A percentile compares a stretch with the other conserved stretches of the same genome.
phyloP scores from a whole-genome alignment of 1,284 basidiomycete species.

The Microbotryum intermedium region DNA sequence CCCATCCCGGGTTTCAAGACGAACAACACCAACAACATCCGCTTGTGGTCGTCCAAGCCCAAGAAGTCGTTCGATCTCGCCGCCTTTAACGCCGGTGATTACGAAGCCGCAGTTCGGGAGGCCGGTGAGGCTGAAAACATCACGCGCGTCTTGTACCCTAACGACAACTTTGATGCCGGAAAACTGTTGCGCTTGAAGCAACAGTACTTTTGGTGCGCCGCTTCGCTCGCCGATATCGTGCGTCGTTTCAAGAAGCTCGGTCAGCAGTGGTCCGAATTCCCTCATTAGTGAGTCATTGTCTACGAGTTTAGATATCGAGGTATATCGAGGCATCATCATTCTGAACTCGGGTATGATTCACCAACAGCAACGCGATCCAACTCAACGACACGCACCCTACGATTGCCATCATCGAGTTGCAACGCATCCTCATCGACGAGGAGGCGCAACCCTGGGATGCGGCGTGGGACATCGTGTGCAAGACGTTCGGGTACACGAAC shows the following conservation, averaged over 20 bases:
- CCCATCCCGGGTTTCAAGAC: slow-evolving; percentile 68
- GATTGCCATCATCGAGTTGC: slow-evolving; percentile 83
- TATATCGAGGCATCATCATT: not conserved
- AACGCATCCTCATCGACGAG: slow-evolving; percentile 75
- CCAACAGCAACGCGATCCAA: slow-evolving; percentile 61
- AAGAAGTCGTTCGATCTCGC: slow-evolving; percentile 86
- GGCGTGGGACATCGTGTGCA: slow-evolving; percentile 78
- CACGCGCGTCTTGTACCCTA: slow-evolving; percentile 55
- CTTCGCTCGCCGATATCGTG: slow-evolving; percentile 75
- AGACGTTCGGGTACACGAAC: slow-evolving; percentile 89
- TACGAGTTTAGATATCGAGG: not conserved
- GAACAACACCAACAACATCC: slow-evolving; percentile 49
- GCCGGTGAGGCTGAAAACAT: slow-evolving; percentile 83
- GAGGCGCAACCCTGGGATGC: slow-evolving; percentile 72
- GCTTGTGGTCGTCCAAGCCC: slow-evolving; percentile 73
- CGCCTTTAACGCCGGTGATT: slow-evolving; percentile 86
- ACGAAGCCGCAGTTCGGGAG: slow-evolving; percentile 72
- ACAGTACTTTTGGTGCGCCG: slow-evolving; percentile 64
- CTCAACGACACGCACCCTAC: slow-evolving; percentile 92
- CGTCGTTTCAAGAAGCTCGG: slow-evolving; percentile 42
- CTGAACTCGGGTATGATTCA: slow-evolving; percentile 27
- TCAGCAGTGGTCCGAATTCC: slow-evolving; percentile 63
- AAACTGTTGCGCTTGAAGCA: slow-evolving; percentile 89
- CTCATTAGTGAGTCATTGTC: slow-evolving; percentile 47
- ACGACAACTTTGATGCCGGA: slow-evolving; percentile 51